These are phyloP conservation scores for Cladosporium velox DNA, from an alignment of 2,329 filamentous ascomycete species.

Conservation along the genomic window DNA sequence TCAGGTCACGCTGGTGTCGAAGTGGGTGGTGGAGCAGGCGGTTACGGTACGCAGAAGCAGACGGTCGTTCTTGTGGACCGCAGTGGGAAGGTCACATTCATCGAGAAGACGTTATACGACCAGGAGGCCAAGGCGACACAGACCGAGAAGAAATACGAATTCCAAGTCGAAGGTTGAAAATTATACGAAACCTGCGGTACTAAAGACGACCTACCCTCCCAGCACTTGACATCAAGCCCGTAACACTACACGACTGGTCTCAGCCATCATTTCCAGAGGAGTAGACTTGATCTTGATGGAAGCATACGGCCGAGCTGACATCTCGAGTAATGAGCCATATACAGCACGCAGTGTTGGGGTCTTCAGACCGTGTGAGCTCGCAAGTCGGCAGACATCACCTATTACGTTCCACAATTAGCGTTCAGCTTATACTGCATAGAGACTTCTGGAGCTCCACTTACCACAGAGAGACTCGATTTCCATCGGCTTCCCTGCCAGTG, in stretches of 20 bases:
- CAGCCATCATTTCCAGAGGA: neutral
- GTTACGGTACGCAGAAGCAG: constrained; percentile 67
- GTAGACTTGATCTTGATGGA: neutral
- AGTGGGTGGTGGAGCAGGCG: constrained; percentile 39
- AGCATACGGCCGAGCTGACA: neutral
- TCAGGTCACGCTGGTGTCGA: constrained; percentile 24
- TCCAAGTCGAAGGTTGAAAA: constrained; percentile 48
- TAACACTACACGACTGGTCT: neutral
- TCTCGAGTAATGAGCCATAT: neutral
- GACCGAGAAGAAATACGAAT: constrained; percentile 52
- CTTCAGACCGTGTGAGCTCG: neutral
- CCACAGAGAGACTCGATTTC: constrained; percentile 30
- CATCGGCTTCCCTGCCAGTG: constrained; percentile 27
- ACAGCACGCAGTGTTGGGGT: neutral
- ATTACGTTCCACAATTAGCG: neutral
- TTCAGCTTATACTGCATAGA: too few relatives aligned
- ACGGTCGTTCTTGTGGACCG: constrained; percentile 60
- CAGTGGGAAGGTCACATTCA: constrained; percentile 59
- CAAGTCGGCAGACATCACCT: constrained; percentile 4
- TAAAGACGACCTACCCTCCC: neutral
- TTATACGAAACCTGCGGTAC: neutral
- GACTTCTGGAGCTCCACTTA: constrained; percentile 10
- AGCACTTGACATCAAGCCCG: neutral
- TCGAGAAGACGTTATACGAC: constrained; percentile 64
- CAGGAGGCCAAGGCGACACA: constrained; percentile 51